These are phyloP conservation scores for Fimicolochytrium jonesii DNA, from an alignment of 192 early-diverging fungal genomes.

Conservation along the genomic window DNA sequence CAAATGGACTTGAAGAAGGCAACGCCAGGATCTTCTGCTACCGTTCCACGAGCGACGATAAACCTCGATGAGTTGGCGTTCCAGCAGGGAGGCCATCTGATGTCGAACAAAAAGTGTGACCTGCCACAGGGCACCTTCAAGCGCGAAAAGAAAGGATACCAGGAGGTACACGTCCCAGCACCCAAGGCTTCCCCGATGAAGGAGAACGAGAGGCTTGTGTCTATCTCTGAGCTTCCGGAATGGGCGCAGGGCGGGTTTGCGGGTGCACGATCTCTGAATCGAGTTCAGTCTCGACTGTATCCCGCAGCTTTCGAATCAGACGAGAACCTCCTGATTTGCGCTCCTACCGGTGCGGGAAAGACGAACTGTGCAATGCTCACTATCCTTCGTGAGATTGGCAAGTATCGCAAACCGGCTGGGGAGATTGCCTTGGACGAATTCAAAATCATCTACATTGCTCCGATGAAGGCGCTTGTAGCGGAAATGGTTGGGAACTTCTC, in stretches of 20 bases:
- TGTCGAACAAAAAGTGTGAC: constrained; percentile 94
- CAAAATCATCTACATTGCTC: constrained; percentile 98
- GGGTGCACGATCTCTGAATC: constrained; percentile 70
- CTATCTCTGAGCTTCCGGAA: constrained; percentile 62
- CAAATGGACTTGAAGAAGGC: constrained; percentile 34
- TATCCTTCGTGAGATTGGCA: constrained; percentile 82
- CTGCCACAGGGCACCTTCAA: constrained; percentile 93
- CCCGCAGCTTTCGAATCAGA: constrained; percentile 82
- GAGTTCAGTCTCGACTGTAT: constrained; percentile 86
- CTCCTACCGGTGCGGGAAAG: constrained; percentile 97
- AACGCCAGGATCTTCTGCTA: neutral
- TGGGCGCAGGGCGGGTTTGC: constrained; percentile 81
- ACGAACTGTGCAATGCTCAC: constrained; percentile 97
- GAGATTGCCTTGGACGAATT: constrained; percentile 74
- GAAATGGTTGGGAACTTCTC: constrained; percentile 95
- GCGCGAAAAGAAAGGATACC: constrained; percentile 81
- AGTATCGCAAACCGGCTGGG: constrained; percentile 74
- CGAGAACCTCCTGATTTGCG: constrained; percentile 95
- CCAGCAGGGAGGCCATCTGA: constrained; percentile 89
- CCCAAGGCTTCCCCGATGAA: constrained; percentile 67
- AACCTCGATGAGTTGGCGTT: constrained; percentile 85
- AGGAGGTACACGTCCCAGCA: constrained; percentile 92
- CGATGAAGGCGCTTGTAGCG: constrained; percentile 98
- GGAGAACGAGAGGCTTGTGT: constrained; percentile 60
- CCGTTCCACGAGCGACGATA: constrained; percentile 39